These are phyloP conservation scores for Metschnikowia borealis DNA, from an alignment of 805 yeast species.

Conservation along the genomic window DNA sequence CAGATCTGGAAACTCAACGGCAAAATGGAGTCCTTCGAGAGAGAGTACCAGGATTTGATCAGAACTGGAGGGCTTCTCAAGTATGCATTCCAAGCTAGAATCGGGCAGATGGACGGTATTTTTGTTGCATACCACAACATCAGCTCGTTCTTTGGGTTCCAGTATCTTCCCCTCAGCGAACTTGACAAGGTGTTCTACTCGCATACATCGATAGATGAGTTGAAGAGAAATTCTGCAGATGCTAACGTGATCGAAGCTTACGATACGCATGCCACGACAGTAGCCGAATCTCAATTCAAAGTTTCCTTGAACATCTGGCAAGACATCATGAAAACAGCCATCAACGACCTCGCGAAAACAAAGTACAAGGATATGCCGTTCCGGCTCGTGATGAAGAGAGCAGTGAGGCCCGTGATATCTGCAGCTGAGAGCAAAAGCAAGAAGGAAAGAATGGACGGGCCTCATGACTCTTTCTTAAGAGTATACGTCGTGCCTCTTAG, in stretches of 20 bases:
- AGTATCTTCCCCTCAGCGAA: slow-evolving; percentile 71
- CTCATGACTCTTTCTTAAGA: slow-evolving; percentile 16
- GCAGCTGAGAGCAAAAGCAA: not conserved
- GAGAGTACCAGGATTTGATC: slow-evolving; percentile 74
- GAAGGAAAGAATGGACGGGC: not conserved
- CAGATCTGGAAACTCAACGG: slow-evolving; percentile 63
- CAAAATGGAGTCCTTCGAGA: slow-evolving; percentile 69
- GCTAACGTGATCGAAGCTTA: slow-evolving; percentile 9
- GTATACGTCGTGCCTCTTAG: slow-evolving; percentile 31
- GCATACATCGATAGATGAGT: slow-evolving; percentile 10
- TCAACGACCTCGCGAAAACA: slow-evolving; percentile 23
- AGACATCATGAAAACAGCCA: slow-evolving; percentile 25
- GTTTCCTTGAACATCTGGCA: slow-evolving; percentile 23
- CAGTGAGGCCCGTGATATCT: not conserved
- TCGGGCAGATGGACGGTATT: slow-evolving; percentile 96
- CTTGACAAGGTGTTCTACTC: slow-evolving; percentile 50
- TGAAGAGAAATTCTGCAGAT: slow-evolving; percentile 5
- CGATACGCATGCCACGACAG: slow-evolving; percentile 11
- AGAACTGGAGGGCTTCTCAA: slow-evolving; percentile 71
- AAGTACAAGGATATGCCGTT: slow-evolving; percentile 20
- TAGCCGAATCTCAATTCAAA: slow-evolving; percentile 19
- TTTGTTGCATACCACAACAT: slow-evolving; percentile 89
- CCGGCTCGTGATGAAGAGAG: slow-evolving; percentile 26
- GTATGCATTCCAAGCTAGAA: slow-evolving; percentile 85
- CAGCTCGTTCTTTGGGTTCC: slow-evolving; percentile 79